These are phyloP conservation scores for Mycena leptocephala DNA, from an alignment of 768 basidiomycete genomes.

Conservation along the genomic window DNA sequence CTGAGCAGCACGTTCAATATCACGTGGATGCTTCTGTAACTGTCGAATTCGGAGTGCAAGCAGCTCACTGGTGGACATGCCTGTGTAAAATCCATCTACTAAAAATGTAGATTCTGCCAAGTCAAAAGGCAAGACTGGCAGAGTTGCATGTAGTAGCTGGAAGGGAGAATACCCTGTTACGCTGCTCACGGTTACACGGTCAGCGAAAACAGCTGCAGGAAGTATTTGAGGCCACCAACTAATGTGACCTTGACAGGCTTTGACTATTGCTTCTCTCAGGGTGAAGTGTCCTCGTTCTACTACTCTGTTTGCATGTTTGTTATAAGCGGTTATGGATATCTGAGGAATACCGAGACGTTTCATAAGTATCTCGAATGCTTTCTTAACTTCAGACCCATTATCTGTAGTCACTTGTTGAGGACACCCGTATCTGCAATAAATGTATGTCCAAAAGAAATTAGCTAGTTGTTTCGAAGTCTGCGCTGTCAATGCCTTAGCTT, in stretches of 20 bases:
- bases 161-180: neutral
- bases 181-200: neutral
- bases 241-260: neutral
- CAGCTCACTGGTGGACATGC: neutral
- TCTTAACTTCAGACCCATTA: no score
- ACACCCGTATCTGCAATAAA: no score
- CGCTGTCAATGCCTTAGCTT: neutral
- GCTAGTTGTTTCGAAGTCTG: neutral
- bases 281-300: neutral
- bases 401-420: no score
- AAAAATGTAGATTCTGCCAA: neutral
- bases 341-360: no score
- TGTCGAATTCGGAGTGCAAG: neutral
- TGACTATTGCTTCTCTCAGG: neutral
- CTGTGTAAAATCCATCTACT: neutral
- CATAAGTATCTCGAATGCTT: no score
- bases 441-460: no score
- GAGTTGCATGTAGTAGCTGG: neutral
- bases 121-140: neutral
- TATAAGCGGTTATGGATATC: neutral
- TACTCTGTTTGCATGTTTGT: no score
- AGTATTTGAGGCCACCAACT: neutral
- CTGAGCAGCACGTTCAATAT: neutral
- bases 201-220: neutral
- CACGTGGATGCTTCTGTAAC: neutral